These are phyloP conservation scores for Botryobasidium botryosum DNA, from an alignment of 768 basidiomycete species.

Conservation along the genomic window DNA sequence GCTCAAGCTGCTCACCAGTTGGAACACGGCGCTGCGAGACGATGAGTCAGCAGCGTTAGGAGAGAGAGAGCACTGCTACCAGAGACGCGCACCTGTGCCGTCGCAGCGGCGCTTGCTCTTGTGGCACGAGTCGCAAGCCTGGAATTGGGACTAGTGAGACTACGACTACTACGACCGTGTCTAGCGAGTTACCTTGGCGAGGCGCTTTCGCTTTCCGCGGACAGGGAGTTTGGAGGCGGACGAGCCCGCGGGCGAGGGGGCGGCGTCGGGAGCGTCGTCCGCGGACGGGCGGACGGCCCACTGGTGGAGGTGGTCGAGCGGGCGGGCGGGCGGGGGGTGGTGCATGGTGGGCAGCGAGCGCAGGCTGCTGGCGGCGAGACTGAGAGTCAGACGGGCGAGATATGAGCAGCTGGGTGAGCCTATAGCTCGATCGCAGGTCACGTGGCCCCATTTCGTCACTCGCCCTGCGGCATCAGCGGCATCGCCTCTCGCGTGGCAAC, in stretches of 20 bases:
- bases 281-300: too few relatives aligned
- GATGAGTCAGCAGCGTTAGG: background rate
- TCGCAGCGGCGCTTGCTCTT: slow-evolving; percentile 63
- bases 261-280: too few relatives aligned
- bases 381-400: too few relatives aligned
- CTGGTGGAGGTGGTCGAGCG: too few relatives aligned
- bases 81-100: slow-evolving; percentile 4
- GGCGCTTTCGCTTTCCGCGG: slow-evolving; percentile 30
- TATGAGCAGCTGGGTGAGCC: too few relatives aligned
- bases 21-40: slow-evolving; percentile 9
- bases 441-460: too few relatives aligned
- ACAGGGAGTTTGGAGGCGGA: background rate
- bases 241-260: background rate
- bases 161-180: background rate
- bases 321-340: too few relatives aligned
- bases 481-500: too few relatives aligned
- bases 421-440: too few relatives aligned
- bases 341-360: too few relatives aligned
- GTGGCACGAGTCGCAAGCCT: slow-evolving; percentile 72
- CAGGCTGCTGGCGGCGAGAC: too few relatives aligned
- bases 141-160: background rate
- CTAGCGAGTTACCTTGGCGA: slow-evolving; percentile 28
- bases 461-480: too few relatives aligned
- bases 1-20: slow-evolving; percentile 9
- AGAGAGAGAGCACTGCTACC: background rate